A percentile compares a stretch with the other conserved stretches of the same genome.
Conservation (phyloP, 2,329 filamentous ascomycete species). For the Cyphellophora attinorum region DNA sequence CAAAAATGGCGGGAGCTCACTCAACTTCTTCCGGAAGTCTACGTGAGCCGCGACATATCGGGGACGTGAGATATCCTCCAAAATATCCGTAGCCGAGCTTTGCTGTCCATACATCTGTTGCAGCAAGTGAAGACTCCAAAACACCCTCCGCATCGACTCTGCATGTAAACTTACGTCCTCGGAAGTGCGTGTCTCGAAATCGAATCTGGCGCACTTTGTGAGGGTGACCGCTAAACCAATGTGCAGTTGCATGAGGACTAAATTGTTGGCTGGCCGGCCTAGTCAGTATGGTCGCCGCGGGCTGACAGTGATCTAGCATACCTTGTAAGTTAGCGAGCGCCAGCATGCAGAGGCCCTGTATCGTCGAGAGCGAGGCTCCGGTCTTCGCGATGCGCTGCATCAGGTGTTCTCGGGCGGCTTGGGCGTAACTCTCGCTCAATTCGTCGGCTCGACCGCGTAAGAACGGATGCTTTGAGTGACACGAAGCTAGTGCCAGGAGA, state of each 20-base stretch:
- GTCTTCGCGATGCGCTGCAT: slow-evolving; percentile 17
- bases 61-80: slow-evolving; percentile 14
- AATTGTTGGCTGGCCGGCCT: no score
- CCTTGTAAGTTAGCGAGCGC: slow-evolving; percentile 16
- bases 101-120: slow-evolving; percentile 14
- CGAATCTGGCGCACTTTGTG: slow-evolving; percentile 4
- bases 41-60: slow-evolving; percentile 12
- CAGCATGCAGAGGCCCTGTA: slow-evolving; percentile 19
- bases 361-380: slow-evolving; percentile 13
- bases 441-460: slow-evolving; percentile 9
- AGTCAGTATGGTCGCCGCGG: no score
- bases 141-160: slow-evolving; percentile 28
- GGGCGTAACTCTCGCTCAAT: slow-evolving; percentile 9
- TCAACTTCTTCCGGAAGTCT: slow-evolving; percentile 6
- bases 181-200: slow-evolving; percentile 5
- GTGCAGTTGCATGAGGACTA: no score
- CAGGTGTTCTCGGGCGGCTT: slow-evolving; percentile 13
- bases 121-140: slow-evolving; percentile 15
- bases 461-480: slow-evolving; percentile 22
- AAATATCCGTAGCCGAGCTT: slow-evolving; percentile 11
- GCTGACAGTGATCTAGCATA: slow-evolving; percentile 2
- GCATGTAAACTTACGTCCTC: slow-evolving; percentile 25
- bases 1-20: slow-evolving; percentile 8
- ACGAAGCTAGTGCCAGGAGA: slow-evolving; percentile 24
- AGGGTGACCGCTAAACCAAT: slow-evolving; percentile 20